These are phyloP conservation scores for Wakefieldia striispora DNA, from an alignment of 768 basidiomycete genomes.

Conservation along the genomic window DNA sequence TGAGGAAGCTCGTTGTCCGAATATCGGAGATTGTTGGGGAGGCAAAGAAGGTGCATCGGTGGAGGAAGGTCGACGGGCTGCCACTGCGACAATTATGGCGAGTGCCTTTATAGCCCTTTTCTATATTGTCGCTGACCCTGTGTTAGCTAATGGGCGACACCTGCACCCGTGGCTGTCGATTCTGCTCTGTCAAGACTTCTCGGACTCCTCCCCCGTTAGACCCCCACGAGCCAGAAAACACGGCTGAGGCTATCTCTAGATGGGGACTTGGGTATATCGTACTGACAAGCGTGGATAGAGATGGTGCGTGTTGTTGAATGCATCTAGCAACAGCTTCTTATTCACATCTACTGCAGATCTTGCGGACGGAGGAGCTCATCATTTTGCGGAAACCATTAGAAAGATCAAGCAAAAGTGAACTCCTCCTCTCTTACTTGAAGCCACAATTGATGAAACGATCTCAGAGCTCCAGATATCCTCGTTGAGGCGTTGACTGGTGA, in stretches of 20 bases:
- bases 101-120: slow-evolving; percentile 13
- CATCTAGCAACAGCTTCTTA: not conserved
- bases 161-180: slow-evolving; percentile 95
- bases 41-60: slow-evolving; percentile 67
- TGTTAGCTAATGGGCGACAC: slow-evolving; percentile 96
- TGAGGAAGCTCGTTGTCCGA: slow-evolving; percentile 97
- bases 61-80: slow-evolving; percentile 72
- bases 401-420: slow-evolving; percentile 89
- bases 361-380: slow-evolving; percentile 84
- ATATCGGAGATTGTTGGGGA: slow-evolving; percentile 99
- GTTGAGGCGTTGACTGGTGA: slow-evolving; percentile 97
- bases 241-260: slow-evolving; percentile 94
- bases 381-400: slow-evolving; percentile 92
- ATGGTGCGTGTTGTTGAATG: slow-evolving; percentile 56
- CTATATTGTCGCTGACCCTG: slow-evolving; percentile 5
- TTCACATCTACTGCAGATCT: slow-evolving; percentile 59
- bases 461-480: slow-evolving; percentile 89
- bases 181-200: slow-evolving; percentile 97
- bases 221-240: slow-evolving; percentile 95
- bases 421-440: slow-evolving; percentile 23
- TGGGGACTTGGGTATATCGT: slow-evolving; percentile 99
- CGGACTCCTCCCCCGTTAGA: slow-evolving; percentile 85
- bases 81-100: slow-evolving; percentile 99
- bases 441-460: not conserved
- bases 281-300: slow-evolving; percentile 92